Evolutionary conservation across 202 grass and related monocot genomes (phyloP), one percentile per base, ranked within the genome.

Genomic region (Zoysia matrella): DNA sequence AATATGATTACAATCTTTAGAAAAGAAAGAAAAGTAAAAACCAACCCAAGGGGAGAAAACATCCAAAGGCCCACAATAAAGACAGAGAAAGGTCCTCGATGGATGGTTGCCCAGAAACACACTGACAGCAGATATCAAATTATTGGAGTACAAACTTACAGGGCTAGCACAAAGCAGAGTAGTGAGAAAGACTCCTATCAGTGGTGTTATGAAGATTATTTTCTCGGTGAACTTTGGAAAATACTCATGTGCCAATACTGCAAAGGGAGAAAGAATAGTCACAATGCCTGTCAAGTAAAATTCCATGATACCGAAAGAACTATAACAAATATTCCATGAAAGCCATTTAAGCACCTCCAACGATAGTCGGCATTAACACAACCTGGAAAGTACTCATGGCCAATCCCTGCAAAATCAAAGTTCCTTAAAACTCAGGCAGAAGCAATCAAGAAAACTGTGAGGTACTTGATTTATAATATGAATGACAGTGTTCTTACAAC

Each of bases 311-410:
- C 56, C 44, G 39, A 39, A 77, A 69, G 49, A 11, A 11, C 7
- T 71, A 82, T 15, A 64, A 67, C 15, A 43, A 80, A 74, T 74
- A 8, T 67, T 69, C 12, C 82, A 77, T 87, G 49, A 74, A 64
- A 67, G 41, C 16, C 42, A 57, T 49, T 49, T 65, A 76, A 41
- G 67, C 62, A 98, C 96, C 95, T 93, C 95, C 96, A 85, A 98
- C 52, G 47, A 98, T 62, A 72, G 96, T 98, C 12, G 96, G 96
- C 55, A 98, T 36, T 48, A 98, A 79, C 83, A 98, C 95, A 18
- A 98, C 95, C 86, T 95, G 95, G 89, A 98, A 98, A 79, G 95
- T 98, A 91, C 95, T 98, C 70, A 95, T 74, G 70, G 95, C 95
- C 82, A 98, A 91, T 69, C 95, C 92, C 92, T 98, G 89, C 6